Conservation (phyloP, 108 stramenopile species). For the Mayamaea pseudoterrestris region DNA sequence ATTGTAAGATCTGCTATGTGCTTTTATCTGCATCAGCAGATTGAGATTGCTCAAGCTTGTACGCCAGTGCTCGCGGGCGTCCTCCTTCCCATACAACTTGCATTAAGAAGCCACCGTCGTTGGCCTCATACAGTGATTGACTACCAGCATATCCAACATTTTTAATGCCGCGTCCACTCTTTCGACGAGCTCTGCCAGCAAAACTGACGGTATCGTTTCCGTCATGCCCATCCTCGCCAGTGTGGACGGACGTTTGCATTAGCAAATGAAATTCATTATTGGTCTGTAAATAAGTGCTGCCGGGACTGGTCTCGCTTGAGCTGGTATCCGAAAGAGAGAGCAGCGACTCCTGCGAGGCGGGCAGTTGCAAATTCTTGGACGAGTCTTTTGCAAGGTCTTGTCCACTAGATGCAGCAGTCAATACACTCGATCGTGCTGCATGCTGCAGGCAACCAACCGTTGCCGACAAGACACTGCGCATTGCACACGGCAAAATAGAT, state of each 20-base stretch:
- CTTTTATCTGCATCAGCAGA: too few species aligned
- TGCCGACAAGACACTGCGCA: conserved; percentile 10
- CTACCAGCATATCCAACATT: too few species aligned
- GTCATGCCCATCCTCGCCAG: neutral
- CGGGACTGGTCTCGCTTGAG: too few species aligned
- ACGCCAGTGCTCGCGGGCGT: neutral
- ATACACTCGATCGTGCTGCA: too few species aligned
- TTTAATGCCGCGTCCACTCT: too few species aligned
- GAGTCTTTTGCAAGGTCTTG: neutral
- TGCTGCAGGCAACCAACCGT: neutral
- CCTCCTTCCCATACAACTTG: neutral
- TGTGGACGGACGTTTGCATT: neutral
- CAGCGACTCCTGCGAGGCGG: too few species aligned
- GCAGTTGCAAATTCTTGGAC: neutral
- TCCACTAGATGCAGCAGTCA: too few species aligned
- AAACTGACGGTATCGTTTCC: too few species aligned
- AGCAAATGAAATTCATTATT: neutral
- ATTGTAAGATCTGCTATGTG: too few species aligned
- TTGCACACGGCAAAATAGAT: conserved; percentile 39
- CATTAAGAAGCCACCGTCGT: neutral
- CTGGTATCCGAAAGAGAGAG: too few species aligned
- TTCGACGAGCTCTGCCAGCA: too few species aligned
- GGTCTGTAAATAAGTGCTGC: too few species aligned
- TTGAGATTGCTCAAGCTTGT: conserved; percentile 4
- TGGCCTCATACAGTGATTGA: neutral